phyloP scores from a whole-genome alignment of 1,139 yeast genomes.

The Debaryomyces udenii region DNA sequence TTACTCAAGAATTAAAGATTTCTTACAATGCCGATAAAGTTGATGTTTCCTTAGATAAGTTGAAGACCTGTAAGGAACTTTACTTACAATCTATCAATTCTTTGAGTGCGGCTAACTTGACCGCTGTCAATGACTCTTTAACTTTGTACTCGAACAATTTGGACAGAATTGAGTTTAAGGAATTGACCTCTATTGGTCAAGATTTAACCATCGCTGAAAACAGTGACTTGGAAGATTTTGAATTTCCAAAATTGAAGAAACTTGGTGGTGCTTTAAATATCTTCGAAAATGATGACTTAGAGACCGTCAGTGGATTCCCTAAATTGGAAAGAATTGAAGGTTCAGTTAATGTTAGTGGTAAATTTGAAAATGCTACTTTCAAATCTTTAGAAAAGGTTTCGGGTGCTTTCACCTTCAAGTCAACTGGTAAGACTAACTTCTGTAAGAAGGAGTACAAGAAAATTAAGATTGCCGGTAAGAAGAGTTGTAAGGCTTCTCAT shows the following conservation, averaged over 20 bases:
- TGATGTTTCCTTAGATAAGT: constrained; percentile 66
- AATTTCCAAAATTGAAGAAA: constrained; percentile 68
- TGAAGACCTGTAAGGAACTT: constrained; percentile 83
- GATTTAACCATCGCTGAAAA: constrained; percentile 78
- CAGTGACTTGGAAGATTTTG: constrained; percentile 66
- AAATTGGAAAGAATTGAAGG: constrained; percentile 77
- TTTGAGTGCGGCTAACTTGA: constrained; percentile 68
- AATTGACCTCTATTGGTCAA: constrained; percentile 70
- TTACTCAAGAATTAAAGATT: constrained; percentile 73
- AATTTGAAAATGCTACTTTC: constrained; percentile 78
- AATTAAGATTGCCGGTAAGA: constrained; percentile 86
- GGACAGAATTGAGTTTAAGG: constrained; percentile 57
- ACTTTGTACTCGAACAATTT: constrained; percentile 72
- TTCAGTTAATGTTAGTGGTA: constrained; percentile 80
- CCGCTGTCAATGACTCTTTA: constrained; percentile 75
- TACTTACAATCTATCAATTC: constrained; percentile 79
- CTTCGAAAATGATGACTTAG: constrained; percentile 77
- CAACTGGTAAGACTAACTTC: constrained; percentile 70
- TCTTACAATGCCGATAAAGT: constrained; percentile 83
- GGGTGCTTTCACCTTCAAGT: constrained; percentile 88
- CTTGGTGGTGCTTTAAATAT: constrained; percentile 90
- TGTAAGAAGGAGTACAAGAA: constrained; percentile 68
- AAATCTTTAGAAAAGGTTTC: constrained; percentile 71
- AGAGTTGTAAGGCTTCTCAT: constrained; percentile 70
- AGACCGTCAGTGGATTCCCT: constrained; percentile 71